A percentile compares a stretch with the other conserved stretches of the same genome.
Evolutionary conservation across 2,329 filamentous ascomycete species (phyloP).

Genomic region (Fusarium concolor): DNA sequence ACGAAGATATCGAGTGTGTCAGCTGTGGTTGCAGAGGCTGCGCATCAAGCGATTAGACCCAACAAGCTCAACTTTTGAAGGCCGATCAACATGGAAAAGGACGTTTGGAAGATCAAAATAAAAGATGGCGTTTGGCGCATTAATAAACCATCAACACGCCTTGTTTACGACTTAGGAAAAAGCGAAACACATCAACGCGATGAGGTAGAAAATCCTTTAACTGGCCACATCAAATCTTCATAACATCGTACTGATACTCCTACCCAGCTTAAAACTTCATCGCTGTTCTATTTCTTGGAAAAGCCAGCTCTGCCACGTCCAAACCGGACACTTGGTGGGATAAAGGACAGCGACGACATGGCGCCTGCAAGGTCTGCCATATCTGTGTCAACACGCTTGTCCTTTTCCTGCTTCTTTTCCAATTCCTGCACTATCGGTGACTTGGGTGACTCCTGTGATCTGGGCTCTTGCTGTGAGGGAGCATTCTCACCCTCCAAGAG

Average conservation of each 20-base stretch:
- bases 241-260: constrained; percentile 51
- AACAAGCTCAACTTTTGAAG: background rate
- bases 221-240: constrained; percentile 47
- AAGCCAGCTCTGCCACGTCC: constrained; percentile 69
- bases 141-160: constrained; percentile 20
- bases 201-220: constrained; percentile 54
- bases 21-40: constrained; percentile 95
- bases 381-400: constrained; percentile 57
- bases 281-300: constrained; percentile 55
- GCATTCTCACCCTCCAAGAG: constrained; percentile 45
- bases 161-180: constrained; percentile 3
- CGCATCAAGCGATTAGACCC: constrained; percentile 78
- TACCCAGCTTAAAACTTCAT: constrained; percentile 37
- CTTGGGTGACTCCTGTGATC: constrained; percentile 33
- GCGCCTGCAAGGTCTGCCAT: constrained; percentile 74
- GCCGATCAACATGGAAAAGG: background rate
- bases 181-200: constrained; percentile 28
- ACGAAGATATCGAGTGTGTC: constrained; percentile 91
- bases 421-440: constrained; percentile 24
- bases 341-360: constrained; percentile 78
- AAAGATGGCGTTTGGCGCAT: constrained; percentile 45
- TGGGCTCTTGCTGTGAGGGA: constrained; percentile 28
- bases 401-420: constrained; percentile 32
- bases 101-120: background rate
- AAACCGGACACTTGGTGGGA: constrained; percentile 75